A percentile compares a stretch with the other conserved stretches of the same genome.
phyloP scores from a whole-genome alignment of 75 land plant genomes.

The Pseudotsuga menziesii region DNA sequence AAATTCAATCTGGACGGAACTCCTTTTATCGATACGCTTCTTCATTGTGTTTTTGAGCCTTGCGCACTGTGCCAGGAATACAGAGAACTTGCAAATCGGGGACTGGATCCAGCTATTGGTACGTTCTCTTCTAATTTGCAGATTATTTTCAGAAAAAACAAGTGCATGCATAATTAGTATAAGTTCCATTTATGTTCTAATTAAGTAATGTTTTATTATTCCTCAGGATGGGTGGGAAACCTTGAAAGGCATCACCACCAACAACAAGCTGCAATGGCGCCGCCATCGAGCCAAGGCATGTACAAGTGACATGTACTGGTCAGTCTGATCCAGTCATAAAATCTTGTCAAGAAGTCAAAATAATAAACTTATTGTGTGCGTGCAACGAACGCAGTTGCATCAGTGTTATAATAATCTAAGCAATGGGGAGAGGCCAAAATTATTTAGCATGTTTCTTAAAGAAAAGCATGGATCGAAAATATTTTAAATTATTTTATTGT shows the following conservation, averaged over 20 bases:
- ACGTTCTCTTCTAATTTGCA: background rate
- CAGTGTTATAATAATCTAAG: too few relatives aligned
- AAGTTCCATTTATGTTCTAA: background rate
- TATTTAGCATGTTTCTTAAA: too few relatives aligned
- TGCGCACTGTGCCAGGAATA: conserved; percentile 62
- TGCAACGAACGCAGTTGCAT: too few relatives aligned
- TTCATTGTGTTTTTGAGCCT: conserved; percentile 33
- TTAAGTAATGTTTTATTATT: background rate
- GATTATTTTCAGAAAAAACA: background rate
- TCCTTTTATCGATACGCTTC: conserved; percentile 24
- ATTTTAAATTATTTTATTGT: too few relatives aligned
- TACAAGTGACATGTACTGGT: too few relatives aligned
- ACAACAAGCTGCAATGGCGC: background rate
- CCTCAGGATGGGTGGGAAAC: background rate
- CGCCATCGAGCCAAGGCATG: too few relatives aligned
- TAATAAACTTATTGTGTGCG: too few relatives aligned
- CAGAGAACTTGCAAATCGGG: conserved; percentile 40
- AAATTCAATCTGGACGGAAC: conserved; percentile 23
- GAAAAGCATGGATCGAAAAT: too few relatives aligned
- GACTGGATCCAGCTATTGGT: conserved; percentile 42
- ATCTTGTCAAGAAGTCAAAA: too few relatives aligned
- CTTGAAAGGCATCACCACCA: background rate
- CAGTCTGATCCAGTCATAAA: too few relatives aligned
- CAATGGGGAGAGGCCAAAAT: too few relatives aligned
- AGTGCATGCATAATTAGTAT: background rate